Evolutionary conservation across 805 yeast species (phyloP), one percentile per base, ranked within the genome.

Genomic region (Starmerella apis): DNA sequence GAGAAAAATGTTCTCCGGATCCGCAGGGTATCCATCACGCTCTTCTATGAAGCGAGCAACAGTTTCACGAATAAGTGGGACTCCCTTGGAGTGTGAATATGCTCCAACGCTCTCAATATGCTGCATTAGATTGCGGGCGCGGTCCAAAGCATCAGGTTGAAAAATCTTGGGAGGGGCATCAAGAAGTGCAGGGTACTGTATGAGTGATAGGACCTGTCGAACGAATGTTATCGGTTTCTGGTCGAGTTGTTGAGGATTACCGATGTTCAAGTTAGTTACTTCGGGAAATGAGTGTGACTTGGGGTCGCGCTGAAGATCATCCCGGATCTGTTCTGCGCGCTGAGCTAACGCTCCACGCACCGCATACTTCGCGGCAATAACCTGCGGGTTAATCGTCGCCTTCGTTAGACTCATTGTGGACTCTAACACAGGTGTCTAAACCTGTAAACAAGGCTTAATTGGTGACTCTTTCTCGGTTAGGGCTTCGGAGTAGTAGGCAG

Each of bases 191-290:
- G 98, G 97, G 65, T 85, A 83, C 68, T 92, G 96, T 59, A 90
- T 69, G 39, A 88, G 66, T 0, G 96, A 78, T 52, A 90, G 70
- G 3, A 88, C 95, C 64, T 88, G 94, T 60, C 99, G 77, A 68
- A 86, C 88, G 71, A 92, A 92, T n/a, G 95, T 85, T 59, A 92
- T 72, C 0, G 99, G 98, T 61, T 80, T 76, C 67, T 92, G 99
- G 59, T 86, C 90, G 63, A 92, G 73, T 65, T 90, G 97, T 68
- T 92, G 99, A 2, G 99, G 99, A 65, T 92, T 92, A 27, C 99
- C 99, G 55, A 92, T 92, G 65, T 92, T 92, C 56, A 96, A 92
- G 61, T 79, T 81, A 63, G 94, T 83, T 60, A 92, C 84, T 53
- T 76, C 70, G 38, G 75, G 68, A 63, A 87, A 92, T 0, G 95